Percentiles rank a stretch among this genome's conserved stretches.
phyloP scores from a whole-genome alignment of 164 flowering plant species.

The Vitis labrusca region DNA sequence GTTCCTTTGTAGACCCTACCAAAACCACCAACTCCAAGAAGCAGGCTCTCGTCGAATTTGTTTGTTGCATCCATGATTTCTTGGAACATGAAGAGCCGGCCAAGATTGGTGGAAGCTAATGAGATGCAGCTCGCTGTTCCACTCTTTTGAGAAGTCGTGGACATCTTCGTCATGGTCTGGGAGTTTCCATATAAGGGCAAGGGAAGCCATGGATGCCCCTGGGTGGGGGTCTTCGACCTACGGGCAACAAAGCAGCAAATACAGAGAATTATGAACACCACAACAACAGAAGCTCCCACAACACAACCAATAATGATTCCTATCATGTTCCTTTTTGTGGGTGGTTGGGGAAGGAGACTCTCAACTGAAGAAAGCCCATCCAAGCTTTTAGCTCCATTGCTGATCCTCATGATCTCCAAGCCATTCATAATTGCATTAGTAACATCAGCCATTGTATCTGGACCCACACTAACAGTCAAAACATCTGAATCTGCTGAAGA shows the following conservation, averaged over 20 bases:
- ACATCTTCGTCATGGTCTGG: slow-evolving; percentile 65
- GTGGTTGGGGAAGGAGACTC: slow-evolving; percentile 36
- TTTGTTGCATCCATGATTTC: slow-evolving; percentile 89
- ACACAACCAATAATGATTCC: slow-evolving; percentile 48
- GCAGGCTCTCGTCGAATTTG: slow-evolving; percentile 76
- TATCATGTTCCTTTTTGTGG: slow-evolving; percentile 38
- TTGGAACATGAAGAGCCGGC: slow-evolving; percentile 70
- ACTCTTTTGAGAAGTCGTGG: slow-evolving; percentile 81
- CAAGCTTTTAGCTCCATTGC: slow-evolving; percentile 71
- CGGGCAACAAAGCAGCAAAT: slow-evolving; percentile 50
- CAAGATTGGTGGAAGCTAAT: slow-evolving; percentile 60
- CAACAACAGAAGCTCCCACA: slow-evolving; percentile 42
- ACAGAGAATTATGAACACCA: slow-evolving; percentile 39
- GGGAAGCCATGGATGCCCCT: slow-evolving; percentile 72
- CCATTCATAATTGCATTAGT: slow-evolving; percentile 77
- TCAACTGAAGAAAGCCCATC: slow-evolving; percentile 57
- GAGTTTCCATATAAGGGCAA: slow-evolving; percentile 83
- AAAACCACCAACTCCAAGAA: slow-evolving; percentile 98
- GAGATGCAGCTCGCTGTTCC: slow-evolving; percentile 89
- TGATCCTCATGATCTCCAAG: slow-evolving; percentile 84
- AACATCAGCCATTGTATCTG: slow-evolving; percentile 50
- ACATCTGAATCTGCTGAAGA: slow-evolving; percentile 37
- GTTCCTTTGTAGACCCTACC: slow-evolving; percentile 90
- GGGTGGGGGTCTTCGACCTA: slow-evolving; percentile 48
- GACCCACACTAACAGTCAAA: slow-evolving; percentile 80